Percentiles rank a stretch among this genome's conserved stretches.
Evolutionary conservation across 768 basidiomycete genomes (phyloP).

Genomic region (Rhizopogon vesiculosus): DNA sequence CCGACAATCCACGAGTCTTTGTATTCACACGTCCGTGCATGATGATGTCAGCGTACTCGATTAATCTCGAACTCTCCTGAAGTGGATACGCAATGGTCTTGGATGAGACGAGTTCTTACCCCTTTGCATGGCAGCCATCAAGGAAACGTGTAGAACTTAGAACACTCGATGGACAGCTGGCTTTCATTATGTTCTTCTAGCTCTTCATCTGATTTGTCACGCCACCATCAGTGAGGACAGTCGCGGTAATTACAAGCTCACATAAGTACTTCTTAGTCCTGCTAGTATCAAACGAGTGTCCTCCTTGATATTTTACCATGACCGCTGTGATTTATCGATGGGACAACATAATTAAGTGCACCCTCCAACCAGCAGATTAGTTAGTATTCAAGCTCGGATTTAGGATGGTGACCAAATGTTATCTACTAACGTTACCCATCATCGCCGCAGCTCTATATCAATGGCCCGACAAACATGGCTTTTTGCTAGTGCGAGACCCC

Average conservation of each 20-base stretch:
- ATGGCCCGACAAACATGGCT: neutral
- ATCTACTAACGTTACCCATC: no score
- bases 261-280: neutral
- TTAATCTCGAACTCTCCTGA: neutral
- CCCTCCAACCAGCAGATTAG: neutral
- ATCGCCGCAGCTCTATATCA: no score
- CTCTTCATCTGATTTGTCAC: neutral
- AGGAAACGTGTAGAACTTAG: neutral
- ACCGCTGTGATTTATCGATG: no score
- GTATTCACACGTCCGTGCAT: slow-evolving; percentile 1
- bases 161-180: neutral
- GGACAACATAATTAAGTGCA: no score
- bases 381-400: neutral
- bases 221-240: neutral
- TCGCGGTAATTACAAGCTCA: neutral
- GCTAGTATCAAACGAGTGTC: neutral
- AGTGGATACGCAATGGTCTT: neutral
- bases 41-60: neutral
- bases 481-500: neutral
- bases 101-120: neutral
- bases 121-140: neutral
- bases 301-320: neutral
- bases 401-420: neutral
- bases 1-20: neutral
- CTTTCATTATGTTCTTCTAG: neutral